Percentiles rank a stretch among this genome's conserved stretches.
These are phyloP conservation scores for Cryptococcus sp. DNA, from an alignment of 1,284 basidiomycete genomes.

Conservation along the genomic window DNA sequence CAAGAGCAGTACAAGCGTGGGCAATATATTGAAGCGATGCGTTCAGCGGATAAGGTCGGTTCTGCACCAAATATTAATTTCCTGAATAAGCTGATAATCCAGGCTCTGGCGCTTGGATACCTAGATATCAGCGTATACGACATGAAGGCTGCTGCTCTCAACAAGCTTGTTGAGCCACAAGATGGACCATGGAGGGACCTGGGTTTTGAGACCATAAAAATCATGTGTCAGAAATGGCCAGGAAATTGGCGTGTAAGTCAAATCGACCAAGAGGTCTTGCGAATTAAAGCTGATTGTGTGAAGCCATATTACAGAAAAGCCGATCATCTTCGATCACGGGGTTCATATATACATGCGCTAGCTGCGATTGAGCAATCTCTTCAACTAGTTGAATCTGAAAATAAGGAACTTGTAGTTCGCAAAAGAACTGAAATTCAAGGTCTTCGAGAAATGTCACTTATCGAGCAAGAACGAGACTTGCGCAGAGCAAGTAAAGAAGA, in stretches of 20 bases:
- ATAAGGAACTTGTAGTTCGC: conserved; percentile 4
- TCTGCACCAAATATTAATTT: background rate
- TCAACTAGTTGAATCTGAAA: conserved; percentile 1
- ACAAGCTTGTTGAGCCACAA: conserved; percentile 9
- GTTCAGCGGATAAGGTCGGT: conserved; percentile 15
- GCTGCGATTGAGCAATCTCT: conserved; percentile 1
- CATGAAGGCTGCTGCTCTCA: conserved; percentile 25
- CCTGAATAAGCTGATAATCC: background rate
- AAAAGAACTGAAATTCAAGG: conserved; percentile 4
- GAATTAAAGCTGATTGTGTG: background rate
- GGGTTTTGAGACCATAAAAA: conserved; percentile 21
- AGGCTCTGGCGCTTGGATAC: conserved; percentile 29
- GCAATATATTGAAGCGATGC: conserved; percentile 9
- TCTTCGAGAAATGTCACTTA: background rate
- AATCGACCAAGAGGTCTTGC: no score
- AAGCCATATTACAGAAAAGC: conserved; percentile 34
- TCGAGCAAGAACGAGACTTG: background rate
- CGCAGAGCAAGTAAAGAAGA: conserved; percentile 1
- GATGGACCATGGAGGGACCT: conserved; percentile 9
- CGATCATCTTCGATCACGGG: conserved; percentile 11
- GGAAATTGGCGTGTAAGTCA: conserved; percentile 17
- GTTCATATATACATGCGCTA: conserved; percentile 10
- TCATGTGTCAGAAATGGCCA: conserved; percentile 20
- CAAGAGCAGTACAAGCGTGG: conserved; percentile 3
- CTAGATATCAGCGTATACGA: conserved; percentile 19